Base-by-base conservation (phyloP, 305 asterid genomes). In the Fraxinus velutina region DNA sequence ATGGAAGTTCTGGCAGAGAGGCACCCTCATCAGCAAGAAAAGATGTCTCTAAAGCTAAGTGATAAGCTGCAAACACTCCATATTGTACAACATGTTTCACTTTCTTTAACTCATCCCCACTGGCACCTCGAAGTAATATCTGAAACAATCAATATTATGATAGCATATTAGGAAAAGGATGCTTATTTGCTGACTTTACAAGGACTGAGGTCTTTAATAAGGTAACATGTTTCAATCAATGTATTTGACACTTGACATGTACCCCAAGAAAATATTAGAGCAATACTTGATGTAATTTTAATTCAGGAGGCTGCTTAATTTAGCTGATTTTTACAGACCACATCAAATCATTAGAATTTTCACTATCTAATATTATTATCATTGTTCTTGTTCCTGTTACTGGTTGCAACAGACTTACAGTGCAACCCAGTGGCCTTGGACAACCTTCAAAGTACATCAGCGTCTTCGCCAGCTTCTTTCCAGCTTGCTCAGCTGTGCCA, bases 1-100 rank as follows among this genome's bases (percentile, higher is more conserved):
- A 83, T 73, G 97, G 93, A 82, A 94, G 87, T 80, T 90, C 92
- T 76, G 97, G 98, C 85, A 96, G 83, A 71, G 97, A 90, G 84
- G 99, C 98, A 77, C 99, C 99, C 87, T 96, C 99, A 84, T 96
- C 98, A 84, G 98, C 99, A 80, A 96, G 97, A 88, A 96, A 94
- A 82, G 97, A 96, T 55, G 99, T 96, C 86, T 96, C 99, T 84
- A 96, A 81, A 83, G 97, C 99, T 86, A 96, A 87, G 89, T 96
- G 99, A 86, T 96, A 96, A 82, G 99, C 99, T 0, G 99, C 98
- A 64, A 96, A 96, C 83, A 96, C 86, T 83, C 97, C 98, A 89
- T 96, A 96, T 85, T 94, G 99, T 80, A 96, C 86, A 68, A 94
- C 95, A 73, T 92, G 99, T 87, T 96, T 96, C 83, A 94, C 97